Base-by-base conservation (phyloP, 106 monocot genomes). In the Allium fistulosum region DNA sequence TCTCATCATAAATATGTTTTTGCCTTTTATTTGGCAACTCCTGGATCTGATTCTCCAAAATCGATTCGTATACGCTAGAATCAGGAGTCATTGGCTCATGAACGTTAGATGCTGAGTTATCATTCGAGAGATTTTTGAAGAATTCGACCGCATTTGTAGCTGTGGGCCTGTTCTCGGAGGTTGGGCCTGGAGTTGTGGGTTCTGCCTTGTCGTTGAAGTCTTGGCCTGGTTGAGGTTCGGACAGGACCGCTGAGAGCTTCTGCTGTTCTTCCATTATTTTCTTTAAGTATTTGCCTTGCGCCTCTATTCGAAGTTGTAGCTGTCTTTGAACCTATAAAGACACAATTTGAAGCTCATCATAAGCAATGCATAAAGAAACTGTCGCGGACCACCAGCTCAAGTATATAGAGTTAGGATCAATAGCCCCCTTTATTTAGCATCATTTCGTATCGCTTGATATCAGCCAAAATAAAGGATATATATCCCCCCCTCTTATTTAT, bases 201-300 rank as follows among this genome's bases (percentile, higher is more conserved):
- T 55, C 53, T 55, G 53, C 15, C 15, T 55, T 55, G 11, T 55
- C 53, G 53, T 55, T 55, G 13, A 12, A 12, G 4, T 11, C 53
- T 12, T 55, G 53, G 53, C 13, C 15, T 3, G 53, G 53, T 15
- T 55, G 13, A 15, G 15, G 53, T 55, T 11, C 13, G 53, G 11
- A 15, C 74, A 52, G 65, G 69, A 9, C 77, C 64, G 67, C 83
- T 70, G 11, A 87, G 75, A 7, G 37, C 37, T 69, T 63, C 67
- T 83, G 87, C 48, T 87, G 87, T 49, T 87, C 83, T 69, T 87
- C 80, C 17, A 87, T 78, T 18, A 87, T 87, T 58, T 80, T 83
- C 74, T 83, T 87, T 18, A 87, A 77, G 66, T 87, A 87, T 69
- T 80, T 83, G 12, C 87, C 83, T 69, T 87, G 87, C 7, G 87